Conservation (phyloP, 2,329 filamentous ascomycete genomes). For the Ascochyta lentis region DNA sequence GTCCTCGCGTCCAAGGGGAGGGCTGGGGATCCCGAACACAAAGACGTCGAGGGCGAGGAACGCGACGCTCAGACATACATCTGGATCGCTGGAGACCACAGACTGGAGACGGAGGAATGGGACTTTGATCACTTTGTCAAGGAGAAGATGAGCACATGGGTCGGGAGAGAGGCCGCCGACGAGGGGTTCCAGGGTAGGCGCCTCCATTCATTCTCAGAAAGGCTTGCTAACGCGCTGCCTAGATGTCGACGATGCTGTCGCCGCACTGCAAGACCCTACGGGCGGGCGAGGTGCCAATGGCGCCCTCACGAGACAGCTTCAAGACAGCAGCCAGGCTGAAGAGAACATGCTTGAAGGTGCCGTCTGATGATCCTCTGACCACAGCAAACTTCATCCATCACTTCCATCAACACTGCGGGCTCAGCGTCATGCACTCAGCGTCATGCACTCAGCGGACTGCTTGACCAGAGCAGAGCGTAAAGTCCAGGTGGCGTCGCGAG, state of each 20-base stretch:
- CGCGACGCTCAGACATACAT: constrained; percentile 60
- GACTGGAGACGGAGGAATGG: constrained; percentile 80
- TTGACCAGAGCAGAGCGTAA: no score
- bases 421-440: no score
- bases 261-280: constrained; percentile 51
- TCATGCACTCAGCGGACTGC: no score
- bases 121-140: constrained; percentile 82
- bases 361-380: constrained; percentile 27
- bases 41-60: constrained; percentile 43
- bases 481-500: no score
- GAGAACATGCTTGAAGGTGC: constrained; percentile 39
- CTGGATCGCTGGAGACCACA: constrained; percentile 53
- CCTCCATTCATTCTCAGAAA: constrained; percentile 22
- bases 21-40: constrained; percentile 25
- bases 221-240: constrained; percentile 1
- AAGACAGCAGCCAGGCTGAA: constrained; percentile 21
- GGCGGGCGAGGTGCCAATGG: constrained; percentile 54
- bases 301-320: constrained; percentile 48
- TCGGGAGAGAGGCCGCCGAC: constrained; percentile 52
- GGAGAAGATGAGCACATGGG: constrained; percentile 73
- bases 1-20: constrained; percentile 41
- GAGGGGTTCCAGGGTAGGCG: constrained; percentile 54
- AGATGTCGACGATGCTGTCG: constrained; percentile 56
- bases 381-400: no score
- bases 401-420: no score